These are phyloP conservation scores for Achaetomiella virescens DNA, from an alignment of 495 filamentous ascomycete species.

Conservation along the genomic window DNA sequence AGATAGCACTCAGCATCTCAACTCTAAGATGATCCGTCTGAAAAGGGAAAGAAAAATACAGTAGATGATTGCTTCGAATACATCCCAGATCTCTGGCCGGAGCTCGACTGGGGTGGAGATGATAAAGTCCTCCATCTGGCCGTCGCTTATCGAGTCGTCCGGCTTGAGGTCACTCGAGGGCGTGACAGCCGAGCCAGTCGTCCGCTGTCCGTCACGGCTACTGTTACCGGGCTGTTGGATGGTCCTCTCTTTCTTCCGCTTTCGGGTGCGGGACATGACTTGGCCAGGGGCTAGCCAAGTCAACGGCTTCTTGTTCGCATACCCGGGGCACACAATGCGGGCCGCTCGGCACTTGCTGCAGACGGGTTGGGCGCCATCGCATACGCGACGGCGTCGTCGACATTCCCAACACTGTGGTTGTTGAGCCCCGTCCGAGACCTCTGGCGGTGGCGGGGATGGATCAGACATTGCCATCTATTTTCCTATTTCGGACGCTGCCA, in stretches of 20 bases:
- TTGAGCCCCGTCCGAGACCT: background rate
- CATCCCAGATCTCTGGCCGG: slow-evolving; percentile 8
- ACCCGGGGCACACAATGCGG: slow-evolving; percentile 32
- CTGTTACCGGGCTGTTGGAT: background rate
- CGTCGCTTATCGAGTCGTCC: background rate
- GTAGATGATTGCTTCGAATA: slow-evolving; percentile 15
- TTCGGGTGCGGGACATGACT: slow-evolving; percentile 21
- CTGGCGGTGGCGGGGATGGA: background rate
- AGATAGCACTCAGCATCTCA: background rate
- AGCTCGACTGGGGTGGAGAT: background rate
- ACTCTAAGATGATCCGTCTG: background rate
- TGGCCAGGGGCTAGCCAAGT: slow-evolving; percentile 28
- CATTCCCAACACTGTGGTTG: slow-evolving; percentile 37
- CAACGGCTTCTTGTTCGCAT: slow-evolving; percentile 29
- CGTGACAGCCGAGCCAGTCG: background rate
- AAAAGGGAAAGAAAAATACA: slow-evolving; percentile 8
- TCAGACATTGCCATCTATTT: slow-evolving; percentile 4
- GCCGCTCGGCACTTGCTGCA: slow-evolving; percentile 25
- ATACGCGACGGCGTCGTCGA: slow-evolving; percentile 31
- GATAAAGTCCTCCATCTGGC: background rate
- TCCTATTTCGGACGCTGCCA: background rate
- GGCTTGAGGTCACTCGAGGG: background rate
- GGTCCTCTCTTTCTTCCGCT: background rate
- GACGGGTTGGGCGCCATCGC: slow-evolving; percentile 27
- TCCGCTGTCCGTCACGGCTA: background rate